A percentile compares a stretch with the other conserved stretches of the same genome.
phyloP scores from a whole-genome alignment of 2,329 filamentous ascomycete species.

The Xylaria sp. region DNA sequence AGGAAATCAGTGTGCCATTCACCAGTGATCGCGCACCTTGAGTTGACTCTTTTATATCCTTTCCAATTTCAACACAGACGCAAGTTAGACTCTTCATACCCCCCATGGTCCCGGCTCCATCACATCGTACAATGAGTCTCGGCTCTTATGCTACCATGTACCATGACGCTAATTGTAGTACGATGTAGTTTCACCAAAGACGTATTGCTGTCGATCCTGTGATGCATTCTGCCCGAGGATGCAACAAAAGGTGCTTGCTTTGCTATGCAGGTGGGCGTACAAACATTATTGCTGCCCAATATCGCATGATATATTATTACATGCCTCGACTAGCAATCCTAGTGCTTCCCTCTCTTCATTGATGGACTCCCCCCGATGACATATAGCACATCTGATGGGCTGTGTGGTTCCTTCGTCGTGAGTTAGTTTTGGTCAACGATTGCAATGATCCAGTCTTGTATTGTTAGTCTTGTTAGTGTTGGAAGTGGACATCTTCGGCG shows the following conservation, averaged over 20 bases:
- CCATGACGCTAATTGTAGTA: not conserved
- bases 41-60: constrained; percentile 3
- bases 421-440: not conserved
- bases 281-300: constrained; percentile 1
- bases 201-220: not conserved
- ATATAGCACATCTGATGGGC: not conserved
- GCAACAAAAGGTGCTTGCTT: not conserved
- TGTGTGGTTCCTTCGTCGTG: not conserved
- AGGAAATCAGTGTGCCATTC: not conserved
- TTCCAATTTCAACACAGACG: not conserved
- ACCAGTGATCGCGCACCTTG: not conserved
- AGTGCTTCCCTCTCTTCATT: not conserved
- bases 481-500: not conserved
- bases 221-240: not conserved
- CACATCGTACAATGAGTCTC: not conserved
- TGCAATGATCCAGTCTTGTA: not conserved
- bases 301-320: not conserved
- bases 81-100: not conserved
- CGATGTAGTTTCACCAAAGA: not conserved
- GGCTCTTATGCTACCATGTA: not conserved
- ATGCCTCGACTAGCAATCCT: not conserved
- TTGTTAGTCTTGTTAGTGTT: not conserved
- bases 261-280: not conserved
- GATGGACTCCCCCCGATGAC: not conserved
- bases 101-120: not conserved